A percentile compares a stretch with the other conserved stretches of the same genome.
These are phyloP conservation scores for Venturia carpophila DNA, from an alignment of 2,329 filamentous ascomycete genomes.

Conservation along the genomic window DNA sequence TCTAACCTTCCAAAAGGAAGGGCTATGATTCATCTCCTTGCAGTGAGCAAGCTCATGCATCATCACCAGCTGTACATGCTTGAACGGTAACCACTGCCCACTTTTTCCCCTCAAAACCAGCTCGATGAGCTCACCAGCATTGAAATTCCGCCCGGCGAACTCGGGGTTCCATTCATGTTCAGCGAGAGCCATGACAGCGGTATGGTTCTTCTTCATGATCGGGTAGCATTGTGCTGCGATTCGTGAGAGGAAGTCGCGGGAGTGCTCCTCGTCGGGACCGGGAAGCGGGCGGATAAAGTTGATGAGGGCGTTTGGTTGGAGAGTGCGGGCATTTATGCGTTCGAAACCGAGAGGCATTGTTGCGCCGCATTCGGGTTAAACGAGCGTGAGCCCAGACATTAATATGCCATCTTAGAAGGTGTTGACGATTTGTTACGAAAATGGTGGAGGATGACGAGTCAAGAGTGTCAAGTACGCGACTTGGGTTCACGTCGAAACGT, in stretches of 20 bases:
- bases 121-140: slow-evolving; percentile 79
- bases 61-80: slow-evolving; percentile 90
- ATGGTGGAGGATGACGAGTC: background rate
- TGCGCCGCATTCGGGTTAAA: background rate
- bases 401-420: background rate
- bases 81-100: slow-evolving; percentile 66
- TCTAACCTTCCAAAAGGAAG: slow-evolving; percentile 71
- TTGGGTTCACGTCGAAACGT: background rate
- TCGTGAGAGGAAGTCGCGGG: slow-evolving; percentile 31
- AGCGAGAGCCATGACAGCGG: slow-evolving; percentile 53
- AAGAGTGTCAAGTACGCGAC: background rate
- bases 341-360: slow-evolving; percentile 71
- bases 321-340: slow-evolving; percentile 65
- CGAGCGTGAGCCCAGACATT: background rate
- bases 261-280: slow-evolving; percentile 39
- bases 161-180: slow-evolving; percentile 75
- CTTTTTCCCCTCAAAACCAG: slow-evolving; percentile 64
- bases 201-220: slow-evolving; percentile 40
- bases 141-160: slow-evolving; percentile 85
- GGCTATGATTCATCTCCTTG: slow-evolving; percentile 85
- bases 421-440: background rate
- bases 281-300: slow-evolving; percentile 77
- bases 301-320: slow-evolving; percentile 69
- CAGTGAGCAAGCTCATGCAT: slow-evolving; percentile 86
- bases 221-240: slow-evolving; percentile 64